Percentiles rank a stretch among this genome's conserved stretches.
Conservation (phyloP, 2,329 filamentous ascomycete genomes). For the Fusarium sp. region DNA sequence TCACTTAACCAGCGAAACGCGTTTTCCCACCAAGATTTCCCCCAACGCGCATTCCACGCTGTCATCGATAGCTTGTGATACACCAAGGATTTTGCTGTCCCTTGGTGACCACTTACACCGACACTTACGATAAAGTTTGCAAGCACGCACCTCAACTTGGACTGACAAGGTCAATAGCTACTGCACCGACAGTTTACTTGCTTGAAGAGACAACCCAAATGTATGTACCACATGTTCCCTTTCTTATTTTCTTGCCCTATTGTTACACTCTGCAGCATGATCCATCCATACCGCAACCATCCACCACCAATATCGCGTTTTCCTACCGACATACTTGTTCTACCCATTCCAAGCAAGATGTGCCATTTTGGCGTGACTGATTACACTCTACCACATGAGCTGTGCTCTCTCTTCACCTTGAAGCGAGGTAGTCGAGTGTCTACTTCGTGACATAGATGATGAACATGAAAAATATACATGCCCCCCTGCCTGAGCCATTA, state of each 20-base stretch:
- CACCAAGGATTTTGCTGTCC: slow-evolving; percentile 7
- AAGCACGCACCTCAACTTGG: slow-evolving; percentile 26
- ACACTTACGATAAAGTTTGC: slow-evolving; percentile 36
- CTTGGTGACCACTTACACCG: slow-evolving; percentile 43
- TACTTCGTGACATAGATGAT: slow-evolving; percentile 23
- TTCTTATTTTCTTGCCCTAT: slow-evolving; percentile 4
- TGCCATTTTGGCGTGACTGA: slow-evolving; percentile 16
- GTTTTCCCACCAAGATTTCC: slow-evolving; percentile 14
- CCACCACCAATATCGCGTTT: slow-evolving; percentile 3
- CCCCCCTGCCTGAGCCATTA: slow-evolving; percentile 15
- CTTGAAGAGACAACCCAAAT: neutral
- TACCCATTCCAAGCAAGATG: slow-evolving; percentile 27
- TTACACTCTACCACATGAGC: slow-evolving; percentile 21
- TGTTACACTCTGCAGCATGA: neutral
- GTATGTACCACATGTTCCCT: slow-evolving; percentile 39
- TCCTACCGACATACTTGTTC: slow-evolving; percentile 40
- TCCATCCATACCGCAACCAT: neutral
- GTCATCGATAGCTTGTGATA: slow-evolving; percentile 11
- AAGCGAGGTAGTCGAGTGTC: slow-evolving; percentile 25
- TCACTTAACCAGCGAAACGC: slow-evolving; percentile 9
- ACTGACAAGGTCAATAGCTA: slow-evolving; percentile 42
- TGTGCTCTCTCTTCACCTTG: slow-evolving; percentile 21
- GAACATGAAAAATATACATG: neutral
- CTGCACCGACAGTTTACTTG: slow-evolving; percentile 7
- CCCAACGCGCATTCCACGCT: slow-evolving; percentile 10